These are phyloP conservation scores for Conoideocrella luteorostrata DNA, from an alignment of 2,329 filamentous ascomycete species.

Conservation along the genomic window DNA sequence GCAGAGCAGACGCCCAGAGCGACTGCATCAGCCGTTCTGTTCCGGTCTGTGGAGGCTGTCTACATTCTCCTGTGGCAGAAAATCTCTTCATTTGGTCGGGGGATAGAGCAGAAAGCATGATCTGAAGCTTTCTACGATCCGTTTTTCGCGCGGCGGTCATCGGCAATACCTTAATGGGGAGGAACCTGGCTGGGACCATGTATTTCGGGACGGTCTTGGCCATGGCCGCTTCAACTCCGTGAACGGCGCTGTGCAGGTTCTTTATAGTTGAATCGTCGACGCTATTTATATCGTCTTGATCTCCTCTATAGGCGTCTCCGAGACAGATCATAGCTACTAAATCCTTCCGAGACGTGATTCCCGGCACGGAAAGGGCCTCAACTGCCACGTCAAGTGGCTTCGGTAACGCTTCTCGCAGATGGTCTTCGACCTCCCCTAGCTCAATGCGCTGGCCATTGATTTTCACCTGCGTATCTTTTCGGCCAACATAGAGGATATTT, in stretches of 20 bases:
- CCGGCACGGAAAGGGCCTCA: not conserved
- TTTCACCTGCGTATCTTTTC: conserved; percentile 1
- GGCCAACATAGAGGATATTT: not conserved
- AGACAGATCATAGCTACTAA: too few species aligned
- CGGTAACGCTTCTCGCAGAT: not conserved
- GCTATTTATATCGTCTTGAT: too few species aligned
- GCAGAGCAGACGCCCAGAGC: not conserved
- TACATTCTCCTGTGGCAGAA: not conserved
- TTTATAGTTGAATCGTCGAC: not conserved
- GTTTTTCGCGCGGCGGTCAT: not conserved
- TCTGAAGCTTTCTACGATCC: not conserved
- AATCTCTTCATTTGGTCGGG: not conserved
- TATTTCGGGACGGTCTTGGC: not conserved
- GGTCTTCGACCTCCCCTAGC: not conserved
- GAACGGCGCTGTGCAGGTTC: not conserved
- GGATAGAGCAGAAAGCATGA: not conserved
- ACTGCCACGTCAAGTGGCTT: not conserved
- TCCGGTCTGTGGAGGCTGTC: too few species aligned
- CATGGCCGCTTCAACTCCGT: not conserved
- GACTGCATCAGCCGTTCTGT: not conserved
- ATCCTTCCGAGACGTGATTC: too few species aligned
- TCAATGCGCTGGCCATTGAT: not conserved
- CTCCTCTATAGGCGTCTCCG: too few species aligned
- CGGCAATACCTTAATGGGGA: not conserved
- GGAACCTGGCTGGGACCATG: not conserved